Percentiles rank a stretch among this genome's conserved stretches.
These are phyloP conservation scores for Aspergillus melleus DNA, from an alignment of 2,329 filamentous ascomycete species.

Conservation along the genomic window DNA sequence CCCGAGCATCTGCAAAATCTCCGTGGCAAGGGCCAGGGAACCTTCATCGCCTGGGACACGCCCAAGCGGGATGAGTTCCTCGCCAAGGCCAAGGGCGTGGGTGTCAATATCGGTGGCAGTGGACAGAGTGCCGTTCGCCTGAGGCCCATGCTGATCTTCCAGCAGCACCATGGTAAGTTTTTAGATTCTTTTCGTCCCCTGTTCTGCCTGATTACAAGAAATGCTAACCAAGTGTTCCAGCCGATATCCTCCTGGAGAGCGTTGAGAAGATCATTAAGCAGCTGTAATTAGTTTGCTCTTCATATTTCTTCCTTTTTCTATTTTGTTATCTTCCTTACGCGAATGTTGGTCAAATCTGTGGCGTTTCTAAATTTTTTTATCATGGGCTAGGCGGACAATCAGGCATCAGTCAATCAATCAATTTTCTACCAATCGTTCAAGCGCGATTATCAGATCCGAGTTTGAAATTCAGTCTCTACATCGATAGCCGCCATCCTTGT, in stretches of 20 bases:
- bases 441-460: no score
- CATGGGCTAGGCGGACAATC: background rate
- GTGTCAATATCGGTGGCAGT: constrained; percentile 84
- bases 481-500: no score
- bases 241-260: constrained; percentile 76
- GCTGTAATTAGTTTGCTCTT: constrained; percentile 27
- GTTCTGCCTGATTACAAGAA: no score
- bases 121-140: constrained; percentile 74
- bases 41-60: constrained; percentile 90
- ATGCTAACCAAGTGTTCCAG: constrained; percentile 20
- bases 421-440: no score
- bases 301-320: background rate
- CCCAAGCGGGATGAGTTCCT: constrained; percentile 78
- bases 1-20: constrained; percentile 79
- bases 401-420: no score
- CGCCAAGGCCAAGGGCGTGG: constrained; percentile 72
- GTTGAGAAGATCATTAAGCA: constrained; percentile 70
- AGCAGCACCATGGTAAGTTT: constrained; percentile 72
- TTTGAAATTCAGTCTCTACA: no score
- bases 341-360: constrained; percentile 7
- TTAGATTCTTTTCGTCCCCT: constrained; percentile 29
- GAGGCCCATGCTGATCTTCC: constrained; percentile 88
- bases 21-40: constrained; percentile 82
- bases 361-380: constrained; percentile 15
- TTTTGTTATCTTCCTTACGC: constrained; percentile 6